A percentile compares a stretch with the other conserved stretches of the same genome.
Conservation (phyloP, 2,329 filamentous ascomycete genomes). For the Endothia cerciana region DNA sequence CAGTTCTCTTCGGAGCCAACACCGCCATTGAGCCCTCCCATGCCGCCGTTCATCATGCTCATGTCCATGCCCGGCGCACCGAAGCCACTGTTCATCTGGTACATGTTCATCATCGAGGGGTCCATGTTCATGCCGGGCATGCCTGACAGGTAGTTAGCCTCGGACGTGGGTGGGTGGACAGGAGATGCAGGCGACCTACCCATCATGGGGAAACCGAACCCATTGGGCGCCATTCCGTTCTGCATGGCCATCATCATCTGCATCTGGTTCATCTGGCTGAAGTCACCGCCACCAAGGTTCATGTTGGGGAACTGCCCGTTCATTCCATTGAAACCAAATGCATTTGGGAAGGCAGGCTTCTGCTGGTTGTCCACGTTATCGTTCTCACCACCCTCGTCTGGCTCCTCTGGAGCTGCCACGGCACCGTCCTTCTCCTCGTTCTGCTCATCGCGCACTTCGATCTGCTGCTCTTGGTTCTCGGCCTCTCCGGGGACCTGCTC, state of each 20-base stretch:
- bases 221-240: conserved; percentile 63
- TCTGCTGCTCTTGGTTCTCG: conserved; percentile 28
- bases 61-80: conserved; percentile 75
- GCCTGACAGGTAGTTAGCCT: conserved; percentile 47
- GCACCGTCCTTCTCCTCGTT: conserved; percentile 28
- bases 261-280: conserved; percentile 65
- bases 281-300: conserved; percentile 67
- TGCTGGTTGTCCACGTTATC: conserved; percentile 38
- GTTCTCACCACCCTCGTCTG: conserved; percentile 38
- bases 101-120: conserved; percentile 74
- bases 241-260: conserved; percentile 81
- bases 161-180: conserved; percentile 7
- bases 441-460: conserved; percentile 18
- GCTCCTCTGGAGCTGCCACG: conserved; percentile 35
- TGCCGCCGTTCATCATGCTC: conserved; percentile 76
- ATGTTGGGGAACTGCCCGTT: conserved; percentile 60
- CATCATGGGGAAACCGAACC: conserved; percentile 77
- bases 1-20: conserved; percentile 75
- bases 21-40: conserved; percentile 75
- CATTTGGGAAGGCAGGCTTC: conserved; percentile 35
- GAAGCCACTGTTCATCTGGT: conserved; percentile 75
- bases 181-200: conserved; percentile 62
- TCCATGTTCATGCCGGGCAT: conserved; percentile 89
- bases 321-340: conserved; percentile 42
- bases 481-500: conserved; percentile 19